A percentile compares a stretch with the other conserved stretches of the same genome.
These are phyloP conservation scores for Tolypocladium tundrense DNA, from an alignment of 2,329 filamentous ascomycete species.

Conservation along the genomic window DNA sequence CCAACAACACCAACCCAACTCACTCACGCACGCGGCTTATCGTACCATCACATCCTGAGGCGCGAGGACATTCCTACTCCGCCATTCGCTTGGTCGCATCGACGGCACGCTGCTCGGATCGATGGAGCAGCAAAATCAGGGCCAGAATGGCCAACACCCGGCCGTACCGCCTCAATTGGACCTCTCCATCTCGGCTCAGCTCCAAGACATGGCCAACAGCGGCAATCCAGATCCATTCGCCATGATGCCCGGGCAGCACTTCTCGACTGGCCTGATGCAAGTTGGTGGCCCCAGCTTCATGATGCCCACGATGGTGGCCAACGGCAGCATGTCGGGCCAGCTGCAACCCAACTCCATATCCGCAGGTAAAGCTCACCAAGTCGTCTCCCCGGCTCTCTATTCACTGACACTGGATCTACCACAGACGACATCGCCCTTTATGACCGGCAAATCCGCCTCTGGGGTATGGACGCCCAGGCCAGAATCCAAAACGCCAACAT, in stretches of 20 bases:
- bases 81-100: not conserved
- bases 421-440: constrained; percentile 93
- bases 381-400: not conserved
- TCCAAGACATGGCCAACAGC: constrained; percentile 3
- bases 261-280: constrained; percentile 16
- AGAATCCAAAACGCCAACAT: constrained; percentile 84
- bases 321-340: constrained; percentile 14
- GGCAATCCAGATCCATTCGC: not conserved
- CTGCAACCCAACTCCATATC: constrained; percentile 17
- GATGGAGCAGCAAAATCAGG: not conserved
- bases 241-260: constrained; percentile 13
- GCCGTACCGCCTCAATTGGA: not conserved
- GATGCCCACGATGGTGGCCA: constrained; percentile 20
- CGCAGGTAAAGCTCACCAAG: constrained; percentile 17
- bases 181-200: not conserved
- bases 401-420: not conserved
- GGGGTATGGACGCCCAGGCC: constrained; percentile 92
- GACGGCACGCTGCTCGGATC: not conserved
- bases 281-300: constrained; percentile 17
- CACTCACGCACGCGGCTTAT: not conserved
- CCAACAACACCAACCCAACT: not conserved
- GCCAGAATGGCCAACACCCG: not conserved
- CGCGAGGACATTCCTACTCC: not conserved
- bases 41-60: too few relatives aligned
- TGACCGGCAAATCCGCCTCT: constrained; percentile 92